These are phyloP conservation scores for Hyaloperonospora arabidopsidis DNA, from an alignment of 352 stramenopile species.

Conservation along the genomic window DNA sequence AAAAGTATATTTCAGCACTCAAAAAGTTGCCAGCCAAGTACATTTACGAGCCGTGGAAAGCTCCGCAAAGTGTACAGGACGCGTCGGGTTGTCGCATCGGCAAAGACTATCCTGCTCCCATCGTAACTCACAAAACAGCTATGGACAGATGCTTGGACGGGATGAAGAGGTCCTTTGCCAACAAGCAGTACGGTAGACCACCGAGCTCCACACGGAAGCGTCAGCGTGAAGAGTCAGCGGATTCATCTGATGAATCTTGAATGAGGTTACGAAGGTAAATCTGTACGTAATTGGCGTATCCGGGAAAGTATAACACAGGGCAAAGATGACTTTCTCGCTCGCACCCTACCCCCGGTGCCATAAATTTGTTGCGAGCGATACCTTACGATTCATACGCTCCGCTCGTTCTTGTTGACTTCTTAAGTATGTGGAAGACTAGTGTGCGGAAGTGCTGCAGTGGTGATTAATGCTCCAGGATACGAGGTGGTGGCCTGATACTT, in stretches of 20 bases:
- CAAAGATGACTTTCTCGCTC: too few relatives aligned
- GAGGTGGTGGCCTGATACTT: too few relatives aligned
- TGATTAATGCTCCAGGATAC: too few relatives aligned
- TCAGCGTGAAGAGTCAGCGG: background rate
- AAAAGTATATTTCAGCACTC: constrained; percentile 89
- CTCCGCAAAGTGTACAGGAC: constrained; percentile 83
- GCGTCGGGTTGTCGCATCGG: constrained; percentile 81
- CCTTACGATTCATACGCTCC: too few relatives aligned
- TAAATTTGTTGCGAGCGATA: too few relatives aligned
- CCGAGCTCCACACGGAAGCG: constrained; percentile 13
- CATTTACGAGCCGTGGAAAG: constrained; percentile 97
- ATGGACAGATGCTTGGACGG: constrained; percentile 86
- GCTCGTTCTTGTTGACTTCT: too few relatives aligned
- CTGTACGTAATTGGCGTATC: too few relatives aligned
- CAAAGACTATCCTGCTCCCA: constrained; percentile 91
- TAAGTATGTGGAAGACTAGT: too few relatives aligned
- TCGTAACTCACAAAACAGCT: constrained; percentile 90
- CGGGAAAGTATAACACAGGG: too few relatives aligned
- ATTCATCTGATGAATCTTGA: background rate
- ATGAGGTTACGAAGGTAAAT: too few relatives aligned
- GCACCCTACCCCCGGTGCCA: too few relatives aligned
- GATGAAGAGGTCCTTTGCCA: constrained; percentile 87
- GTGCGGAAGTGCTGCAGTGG: too few relatives aligned
- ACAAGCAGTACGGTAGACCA: constrained; percentile 25
- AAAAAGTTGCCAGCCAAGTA: constrained; percentile 91